phyloP scores from a whole-genome alignment of 2,329 filamentous ascomycete species.

The Alternaria postmessia region DNA sequence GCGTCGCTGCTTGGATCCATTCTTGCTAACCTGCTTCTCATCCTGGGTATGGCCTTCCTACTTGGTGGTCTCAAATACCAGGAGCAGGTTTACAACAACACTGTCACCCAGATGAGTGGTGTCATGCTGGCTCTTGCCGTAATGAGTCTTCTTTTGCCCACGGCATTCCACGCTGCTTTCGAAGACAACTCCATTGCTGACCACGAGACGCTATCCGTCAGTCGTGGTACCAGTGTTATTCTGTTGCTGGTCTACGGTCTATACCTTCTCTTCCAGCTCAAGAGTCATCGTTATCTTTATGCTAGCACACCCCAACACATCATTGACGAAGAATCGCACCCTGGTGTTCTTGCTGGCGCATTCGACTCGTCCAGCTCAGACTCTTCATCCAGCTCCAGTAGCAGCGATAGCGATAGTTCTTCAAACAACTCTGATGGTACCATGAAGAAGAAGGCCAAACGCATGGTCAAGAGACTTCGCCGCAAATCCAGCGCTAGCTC shows the following conservation, averaged over 20 bases:
- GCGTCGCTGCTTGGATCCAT: slow-evolving; percentile 90
- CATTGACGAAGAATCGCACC: slow-evolving; percentile 89
- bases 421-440: slow-evolving; percentile 72
- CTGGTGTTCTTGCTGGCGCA: slow-evolving; percentile 82
- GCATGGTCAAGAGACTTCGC: slow-evolving; percentile 75
- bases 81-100: slow-evolving; percentile 96
- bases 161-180: slow-evolving; percentile 92
- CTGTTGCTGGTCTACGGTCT: slow-evolving; percentile 82
- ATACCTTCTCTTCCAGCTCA: slow-evolving; percentile 89
- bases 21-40: slow-evolving; percentile 84
- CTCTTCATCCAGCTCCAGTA: slow-evolving; percentile 56
- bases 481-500: slow-evolving; percentile 81
- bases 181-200: slow-evolving; percentile 69
- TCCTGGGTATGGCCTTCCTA: slow-evolving; percentile 91
- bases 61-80: slow-evolving; percentile 84
- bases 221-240: slow-evolving; percentile 87
- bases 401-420: slow-evolving; percentile 71
- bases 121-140: slow-evolving; percentile 90
- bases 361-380: slow-evolving; percentile 73
- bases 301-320: slow-evolving; percentile 90
- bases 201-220: slow-evolving; percentile 78
- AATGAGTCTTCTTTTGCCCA: slow-evolving; percentile 87
- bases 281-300: slow-evolving; percentile 91
- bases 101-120: slow-evolving; percentile 94
- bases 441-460: slow-evolving; percentile 76